A percentile compares a stretch with the other conserved stretches of the same genome.
Evolutionary conservation across 768 basidiomycete species (phyloP).

Genomic region (Suillus alpinus): DNA sequence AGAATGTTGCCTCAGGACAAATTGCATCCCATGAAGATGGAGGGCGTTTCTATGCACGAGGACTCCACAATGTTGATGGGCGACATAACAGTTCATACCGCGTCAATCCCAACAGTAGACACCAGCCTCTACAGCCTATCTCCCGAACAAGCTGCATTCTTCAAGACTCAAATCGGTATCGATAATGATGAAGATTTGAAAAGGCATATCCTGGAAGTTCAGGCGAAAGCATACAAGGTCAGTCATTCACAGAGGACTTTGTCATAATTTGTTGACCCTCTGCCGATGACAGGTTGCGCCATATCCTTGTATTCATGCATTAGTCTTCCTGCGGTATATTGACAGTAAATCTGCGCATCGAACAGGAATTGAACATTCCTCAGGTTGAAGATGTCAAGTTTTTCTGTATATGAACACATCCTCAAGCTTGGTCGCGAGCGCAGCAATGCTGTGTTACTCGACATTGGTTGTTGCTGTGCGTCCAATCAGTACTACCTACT

Average conservation of each 20-base stretch:
- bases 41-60: not conserved
- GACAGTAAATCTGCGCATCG: not conserved
- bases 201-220: conserved; percentile 24
- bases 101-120: not conserved
- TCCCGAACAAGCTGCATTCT: conserved; percentile 14
- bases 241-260: not conserved
- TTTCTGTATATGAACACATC: not conserved
- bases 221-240: conserved; percentile 26
- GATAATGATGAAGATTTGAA: conserved; percentile 24
- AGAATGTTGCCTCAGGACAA: not conserved
- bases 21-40: not conserved
- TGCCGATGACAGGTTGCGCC: not conserved
- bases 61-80: not conserved
- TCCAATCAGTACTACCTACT: not conserved
- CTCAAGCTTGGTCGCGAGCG: conserved; percentile 25
- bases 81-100: not conserved
- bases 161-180: conserved; percentile 25
- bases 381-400: not conserved
- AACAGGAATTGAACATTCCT: not conserved
- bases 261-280: not conserved
- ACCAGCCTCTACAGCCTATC: not conserved
- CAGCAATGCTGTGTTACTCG: conserved; percentile 37
- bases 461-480: conserved; percentile 46
- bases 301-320: conserved; percentile 27
- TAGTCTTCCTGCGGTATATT: conserved; percentile 19